phyloP scores from a whole-genome alignment of 2,329 filamentous ascomycete genomes.

The Macrophomina tecta region DNA sequence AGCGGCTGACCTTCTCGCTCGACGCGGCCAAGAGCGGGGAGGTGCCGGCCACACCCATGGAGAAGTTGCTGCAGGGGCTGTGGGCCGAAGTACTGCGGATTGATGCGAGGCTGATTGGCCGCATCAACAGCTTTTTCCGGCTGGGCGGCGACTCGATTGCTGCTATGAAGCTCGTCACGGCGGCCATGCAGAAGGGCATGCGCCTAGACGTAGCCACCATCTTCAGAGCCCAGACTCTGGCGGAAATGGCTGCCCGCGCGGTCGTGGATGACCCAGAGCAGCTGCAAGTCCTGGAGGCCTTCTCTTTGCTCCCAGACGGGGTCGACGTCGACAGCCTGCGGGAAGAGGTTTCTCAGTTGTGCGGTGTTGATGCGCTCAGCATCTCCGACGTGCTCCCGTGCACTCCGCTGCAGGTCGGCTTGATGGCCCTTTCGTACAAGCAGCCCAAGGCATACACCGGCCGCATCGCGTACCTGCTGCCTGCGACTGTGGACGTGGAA shows the following conservation, averaged over 20 bases:
- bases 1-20: neutral
- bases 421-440: conserved; percentile 48
- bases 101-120: neutral
- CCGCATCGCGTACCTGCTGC: conserved; percentile 42
- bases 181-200: neutral
- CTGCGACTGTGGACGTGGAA: conserved; percentile 32
- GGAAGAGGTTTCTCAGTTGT: conserved; percentile 45
- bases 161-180: conserved; percentile 37
- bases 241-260: conserved; percentile 2
- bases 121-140: conserved; percentile 35
- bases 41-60: neutral
- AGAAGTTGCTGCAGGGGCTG: neutral
- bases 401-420: conserved; percentile 49
- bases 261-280: neutral
- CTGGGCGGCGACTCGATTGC: conserved; percentile 44
- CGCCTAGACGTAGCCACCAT: neutral
- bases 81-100: conserved; percentile 8
- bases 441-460: conserved; percentile 46
- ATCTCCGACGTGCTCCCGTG: conserved; percentile 51
- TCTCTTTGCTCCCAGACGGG: conserved; percentile 10
- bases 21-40: neutral
- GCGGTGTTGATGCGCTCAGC: conserved; percentile 32
- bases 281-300: neutral
- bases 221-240: neutral
- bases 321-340: conserved; percentile 27